A percentile compares a stretch with the other conserved stretches of the same genome.
Evolutionary conservation across 108 stramenopile species (phyloP).

Genomic region (Stephanodiscus minutulus): DNA sequence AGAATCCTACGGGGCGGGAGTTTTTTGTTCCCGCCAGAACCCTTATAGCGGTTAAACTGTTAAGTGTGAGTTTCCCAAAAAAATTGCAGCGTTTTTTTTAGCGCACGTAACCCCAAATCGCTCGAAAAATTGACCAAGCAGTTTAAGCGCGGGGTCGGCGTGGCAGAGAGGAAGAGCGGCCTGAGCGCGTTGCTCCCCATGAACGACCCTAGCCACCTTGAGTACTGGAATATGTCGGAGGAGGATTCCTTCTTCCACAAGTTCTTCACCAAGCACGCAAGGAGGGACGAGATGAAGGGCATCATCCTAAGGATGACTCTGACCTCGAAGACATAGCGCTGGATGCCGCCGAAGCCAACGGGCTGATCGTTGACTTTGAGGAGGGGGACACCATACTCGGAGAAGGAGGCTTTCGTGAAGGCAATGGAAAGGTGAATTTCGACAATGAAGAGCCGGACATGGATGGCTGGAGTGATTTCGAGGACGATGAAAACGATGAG

Average conservation of each 20-base stretch:
- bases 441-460: conserved; percentile 95
- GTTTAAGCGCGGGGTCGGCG: conserved; percentile 44
- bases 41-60: too few species aligned
- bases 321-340: conserved; percentile 59
- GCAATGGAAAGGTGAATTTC: conserved; percentile 68
- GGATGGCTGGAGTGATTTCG: conserved; percentile 86
- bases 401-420: conserved; percentile 92
- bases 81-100: too few species aligned
- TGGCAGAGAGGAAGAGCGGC: conserved; percentile 65
- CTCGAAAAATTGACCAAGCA: conserved; percentile 45
- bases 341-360: conserved; percentile 55
- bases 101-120: conserved; percentile 96
- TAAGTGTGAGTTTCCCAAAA: too few species aligned
- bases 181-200: conserved; percentile 60
- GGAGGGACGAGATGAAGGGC: conserved; percentile 82
- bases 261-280: conserved; percentile 87
- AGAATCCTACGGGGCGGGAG: too few species aligned
- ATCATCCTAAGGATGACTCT: conserved; percentile 56
- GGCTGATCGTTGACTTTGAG: conserved; percentile 53
- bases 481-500: conserved; percentile 47
- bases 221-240: conserved; percentile 56
- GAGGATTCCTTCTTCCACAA: conserved; percentile 93
- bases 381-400: conserved; percentile 73
- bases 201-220: conserved; percentile 80
- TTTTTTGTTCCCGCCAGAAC: too few species aligned